Conservation (phyloP, 2,329 filamentous ascomycete species). For the Clathrospora elynae region DNA sequence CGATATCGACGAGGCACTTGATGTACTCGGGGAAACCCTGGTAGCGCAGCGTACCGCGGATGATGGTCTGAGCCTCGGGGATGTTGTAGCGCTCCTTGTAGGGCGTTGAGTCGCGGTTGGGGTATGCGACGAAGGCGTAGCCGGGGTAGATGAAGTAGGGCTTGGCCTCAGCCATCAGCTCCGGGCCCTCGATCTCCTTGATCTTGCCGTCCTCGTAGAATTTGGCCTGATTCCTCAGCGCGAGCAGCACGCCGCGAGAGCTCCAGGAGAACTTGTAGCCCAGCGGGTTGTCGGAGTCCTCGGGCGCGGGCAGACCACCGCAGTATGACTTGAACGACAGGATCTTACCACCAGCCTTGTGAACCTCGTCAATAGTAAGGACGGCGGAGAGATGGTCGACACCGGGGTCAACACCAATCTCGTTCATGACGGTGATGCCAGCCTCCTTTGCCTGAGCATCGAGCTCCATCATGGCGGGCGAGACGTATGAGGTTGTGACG, state of each 20-base stretch:
- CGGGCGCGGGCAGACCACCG: slow-evolving; percentile 57
- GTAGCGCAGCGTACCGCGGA: slow-evolving; percentile 85
- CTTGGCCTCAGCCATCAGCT: slow-evolving; percentile 86
- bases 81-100: slow-evolving; percentile 92
- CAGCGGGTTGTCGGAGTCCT: slow-evolving; percentile 83
- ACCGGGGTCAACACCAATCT: slow-evolving; percentile 67
- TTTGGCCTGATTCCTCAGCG: slow-evolving; percentile 82
- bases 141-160: slow-evolving; percentile 90
- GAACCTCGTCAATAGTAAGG: slow-evolving; percentile 87
- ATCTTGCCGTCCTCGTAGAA: slow-evolving; percentile 81
- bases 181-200: slow-evolving; percentile 60
- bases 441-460: slow-evolving; percentile 82
- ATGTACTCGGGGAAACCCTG: slow-evolving; percentile 90
- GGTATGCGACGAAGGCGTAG: slow-evolving; percentile 88
- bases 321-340: slow-evolving; percentile 82
- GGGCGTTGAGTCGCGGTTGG: slow-evolving; percentile 85
- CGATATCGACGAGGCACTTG: slow-evolving; percentile 83
- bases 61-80: slow-evolving; percentile 85
- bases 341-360: slow-evolving; percentile 85
- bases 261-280: slow-evolving; percentile 88
- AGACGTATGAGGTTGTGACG: slow-evolving; percentile 93
- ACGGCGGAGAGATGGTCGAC: slow-evolving; percentile 81
- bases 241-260: slow-evolving; percentile 82
- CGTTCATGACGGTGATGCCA: slow-evolving; percentile 96
- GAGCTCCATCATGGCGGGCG: slow-evolving; percentile 88